These are phyloP conservation scores for Auricularia sp. DNA, from an alignment of 768 basidiomycete species.

Conservation along the genomic window DNA sequence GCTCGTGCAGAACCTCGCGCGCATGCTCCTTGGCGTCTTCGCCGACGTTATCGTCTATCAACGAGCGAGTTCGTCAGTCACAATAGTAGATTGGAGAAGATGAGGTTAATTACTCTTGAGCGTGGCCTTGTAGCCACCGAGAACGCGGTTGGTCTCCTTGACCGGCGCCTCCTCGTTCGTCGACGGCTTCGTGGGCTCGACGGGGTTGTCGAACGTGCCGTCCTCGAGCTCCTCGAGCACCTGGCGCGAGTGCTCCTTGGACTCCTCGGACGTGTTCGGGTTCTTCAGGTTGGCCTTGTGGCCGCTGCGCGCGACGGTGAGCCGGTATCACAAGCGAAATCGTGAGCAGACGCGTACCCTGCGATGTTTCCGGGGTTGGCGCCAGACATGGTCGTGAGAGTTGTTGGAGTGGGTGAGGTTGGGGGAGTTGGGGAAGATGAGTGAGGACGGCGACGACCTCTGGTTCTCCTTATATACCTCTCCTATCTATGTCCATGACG, in stretches of 20 bases:
- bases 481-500: too few species aligned
- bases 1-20: conserved; percentile 39
- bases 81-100: too few species aligned
- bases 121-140: conserved; percentile 49
- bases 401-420: background rate
- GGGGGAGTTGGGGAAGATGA: background rate
- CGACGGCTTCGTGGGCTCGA: background rate
- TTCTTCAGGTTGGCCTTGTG: conserved; percentile 10
- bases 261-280: conserved; percentile 9
- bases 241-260: conserved; percentile 11
- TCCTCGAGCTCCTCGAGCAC: conserved; percentile 4
- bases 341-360: too few species aligned
- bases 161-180: conserved; percentile 19
- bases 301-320: conserved; percentile 3
- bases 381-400: background rate
- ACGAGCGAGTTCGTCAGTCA: too few species aligned
- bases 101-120: conserved; percentile 27
- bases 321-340: too few species aligned
- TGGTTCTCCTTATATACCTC: too few species aligned
- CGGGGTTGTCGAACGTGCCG: background rate
- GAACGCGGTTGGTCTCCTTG: conserved; percentile 35
- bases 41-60: conserved; percentile 34
- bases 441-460: background rate
- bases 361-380: background rate
- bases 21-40: conserved; percentile 43